Conservation (phyloP, 2,329 filamentous ascomycete genomes). For the Trematosphaeria pertusa region DNA sequence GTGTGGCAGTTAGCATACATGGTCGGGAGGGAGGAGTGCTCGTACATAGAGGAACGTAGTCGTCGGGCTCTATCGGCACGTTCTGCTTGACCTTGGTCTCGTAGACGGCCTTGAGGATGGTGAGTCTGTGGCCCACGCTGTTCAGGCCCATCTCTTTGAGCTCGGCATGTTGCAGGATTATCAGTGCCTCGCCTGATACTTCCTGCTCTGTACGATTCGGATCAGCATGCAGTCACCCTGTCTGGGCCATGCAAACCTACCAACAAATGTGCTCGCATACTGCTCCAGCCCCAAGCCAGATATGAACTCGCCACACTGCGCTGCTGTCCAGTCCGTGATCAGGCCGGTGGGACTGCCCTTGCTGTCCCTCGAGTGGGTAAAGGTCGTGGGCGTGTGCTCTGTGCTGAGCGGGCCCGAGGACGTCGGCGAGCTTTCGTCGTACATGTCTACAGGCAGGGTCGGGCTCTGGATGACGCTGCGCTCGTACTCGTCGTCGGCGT, state of each 20-base stretch:
- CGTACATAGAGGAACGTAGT: slow-evolving; percentile 92
- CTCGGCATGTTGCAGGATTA: slow-evolving; percentile 89
- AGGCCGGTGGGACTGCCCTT: slow-evolving; percentile 75
- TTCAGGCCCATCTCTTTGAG: slow-evolving; percentile 92
- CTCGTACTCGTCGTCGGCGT: slow-evolving; percentile 83
- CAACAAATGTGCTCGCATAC: slow-evolving; percentile 82
- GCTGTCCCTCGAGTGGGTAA: slow-evolving; percentile 68
- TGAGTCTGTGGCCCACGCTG: slow-evolving; percentile 92
- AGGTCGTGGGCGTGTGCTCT: slow-evolving; percentile 82
- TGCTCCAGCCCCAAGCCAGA: slow-evolving; percentile 79
- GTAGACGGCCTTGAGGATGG: slow-evolving; percentile 94
- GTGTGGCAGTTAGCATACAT: slow-evolving; percentile 11
- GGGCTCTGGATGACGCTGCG: slow-evolving; percentile 70
- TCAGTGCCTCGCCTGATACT: slow-evolving; percentile 88
- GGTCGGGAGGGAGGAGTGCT: slow-evolving; percentile 20
- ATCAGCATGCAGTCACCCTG: slow-evolving; percentile 3
- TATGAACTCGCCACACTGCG: slow-evolving; percentile 91
- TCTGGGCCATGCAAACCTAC: slow-evolving; percentile 61
- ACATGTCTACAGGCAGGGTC: slow-evolving; percentile 68
- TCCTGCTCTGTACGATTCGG: slow-evolving; percentile 74
- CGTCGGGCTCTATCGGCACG: slow-evolving; percentile 86
- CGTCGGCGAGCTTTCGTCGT: slow-evolving; percentile 69
- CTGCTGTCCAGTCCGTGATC: slow-evolving; percentile 80
- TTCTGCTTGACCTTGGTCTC: slow-evolving; percentile 95
- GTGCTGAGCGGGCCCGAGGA: slow-evolving; percentile 74